These are phyloP conservation scores for Lagerstroemia speciosa DNA, from an alignment of 345 rosid species.

Conservation along the genomic window DNA sequence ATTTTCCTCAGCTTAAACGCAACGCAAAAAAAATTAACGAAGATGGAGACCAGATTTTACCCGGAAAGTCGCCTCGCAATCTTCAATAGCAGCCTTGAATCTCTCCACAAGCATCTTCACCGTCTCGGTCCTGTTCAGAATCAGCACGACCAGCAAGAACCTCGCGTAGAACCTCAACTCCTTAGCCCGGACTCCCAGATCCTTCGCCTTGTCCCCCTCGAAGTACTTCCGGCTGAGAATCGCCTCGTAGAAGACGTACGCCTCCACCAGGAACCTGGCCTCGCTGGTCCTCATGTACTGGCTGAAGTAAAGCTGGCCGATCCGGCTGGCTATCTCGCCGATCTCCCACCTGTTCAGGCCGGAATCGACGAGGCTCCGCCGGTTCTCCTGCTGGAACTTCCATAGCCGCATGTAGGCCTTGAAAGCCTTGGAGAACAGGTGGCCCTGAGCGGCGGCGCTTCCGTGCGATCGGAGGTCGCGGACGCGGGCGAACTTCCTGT, in stretches of 20 bases:
- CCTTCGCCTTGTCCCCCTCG: slow-evolving; percentile 47
- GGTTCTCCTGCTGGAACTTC: slow-evolving; percentile 88
- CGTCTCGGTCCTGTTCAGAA: slow-evolving; percentile 56
- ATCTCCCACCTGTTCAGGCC: slow-evolving; percentile 95
- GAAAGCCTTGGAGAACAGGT: slow-evolving; percentile 73
- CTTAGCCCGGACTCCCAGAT: slow-evolving; percentile 66
- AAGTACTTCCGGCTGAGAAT: slow-evolving; percentile 72
- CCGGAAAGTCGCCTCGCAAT: slow-evolving; percentile 60
- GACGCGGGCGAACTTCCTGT: slow-evolving; percentile 84
- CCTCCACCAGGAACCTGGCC: slow-evolving; percentile 70
- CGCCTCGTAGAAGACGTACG: slow-evolving; percentile 91
- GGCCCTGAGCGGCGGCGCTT: slow-evolving; percentile 22
- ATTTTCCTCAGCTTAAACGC: background rate
- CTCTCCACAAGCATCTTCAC: slow-evolving; percentile 41
- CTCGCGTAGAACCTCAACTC: slow-evolving; percentile 85
- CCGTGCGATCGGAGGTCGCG: slow-evolving; percentile 76
- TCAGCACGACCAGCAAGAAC: slow-evolving; percentile 73
- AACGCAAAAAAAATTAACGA: background rate
- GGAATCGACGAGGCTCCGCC: slow-evolving; percentile 56
- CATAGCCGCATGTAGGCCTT: slow-evolving; percentile 90
- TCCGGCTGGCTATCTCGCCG: slow-evolving; percentile 99
- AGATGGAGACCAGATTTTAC: slow-evolving; percentile 21
- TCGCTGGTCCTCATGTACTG: slow-evolving; percentile 95
- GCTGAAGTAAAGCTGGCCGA: slow-evolving; percentile 91
- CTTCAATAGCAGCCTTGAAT: slow-evolving; percentile 52